Evolutionary conservation across 2,329 filamentous ascomycete species (phyloP), one percentile per base, ranked within the genome.

Genomic region (Fusarium tanahbumbuense): DNA sequence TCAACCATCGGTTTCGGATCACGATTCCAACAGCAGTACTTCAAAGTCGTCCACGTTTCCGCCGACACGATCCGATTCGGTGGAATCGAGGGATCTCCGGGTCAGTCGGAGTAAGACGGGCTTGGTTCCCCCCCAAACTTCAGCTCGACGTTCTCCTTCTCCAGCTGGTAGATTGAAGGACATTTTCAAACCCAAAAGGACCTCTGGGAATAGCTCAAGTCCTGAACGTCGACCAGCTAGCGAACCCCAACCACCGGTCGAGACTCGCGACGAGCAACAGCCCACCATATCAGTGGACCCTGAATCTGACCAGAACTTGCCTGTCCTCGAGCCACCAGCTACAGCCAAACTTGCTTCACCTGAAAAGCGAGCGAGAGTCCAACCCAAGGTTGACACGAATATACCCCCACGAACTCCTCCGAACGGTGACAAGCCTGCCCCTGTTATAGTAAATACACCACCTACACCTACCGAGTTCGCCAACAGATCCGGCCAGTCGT

Each of bases 101-200:
- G 56, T 76, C 60, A 62, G 74, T 54, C 74, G 74, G 56, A 74
- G 71, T 58, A 76, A 74, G 66, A 76, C 74, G 32, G 59, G 71
- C 41, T 61, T 76, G 45, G 54, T 73, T 16, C 74, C 74, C 58
- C 73, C 73, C 23, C 76, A 75, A 70, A 81, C 79, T 73, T 81
- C 82, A 64, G 77, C 80, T 47, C 86, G 86, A 71, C 87, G 91
- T 64, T 89, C 89, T 25, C 84, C 87, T 22, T 94, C 93, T 12
- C 91, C 92, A 13, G 89, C 87, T 54, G 88, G 89, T 75, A 92
- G 90, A 75, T 83, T 95, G 66, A 91, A 75, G 50, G 74, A 91
- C 76, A 91, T 91, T 15, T 93, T 96, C 75, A 87, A 70, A 27
- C 66, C 72, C 18, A 76, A 68, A 40, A 76, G 68, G 67, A 72